phyloP scores from a whole-genome alignment of 148 eudicot species.

The Vaccinium corymbosum region DNA sequence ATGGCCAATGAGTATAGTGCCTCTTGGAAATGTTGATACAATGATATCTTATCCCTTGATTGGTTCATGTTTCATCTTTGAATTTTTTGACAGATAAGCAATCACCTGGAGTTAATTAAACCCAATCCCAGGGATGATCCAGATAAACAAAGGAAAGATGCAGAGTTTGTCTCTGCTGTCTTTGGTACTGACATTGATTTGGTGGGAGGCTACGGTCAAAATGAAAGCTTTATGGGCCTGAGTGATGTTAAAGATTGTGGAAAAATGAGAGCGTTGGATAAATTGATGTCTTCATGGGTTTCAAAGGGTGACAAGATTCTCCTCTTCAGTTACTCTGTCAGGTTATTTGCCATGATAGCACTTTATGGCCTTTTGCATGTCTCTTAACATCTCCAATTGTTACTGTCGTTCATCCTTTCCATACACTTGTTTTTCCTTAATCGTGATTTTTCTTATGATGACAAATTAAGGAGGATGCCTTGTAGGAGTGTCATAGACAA shows the following conservation, averaged over 20 bases:
- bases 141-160: slow-evolving; percentile 82
- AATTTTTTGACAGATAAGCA: slow-evolving; percentile 64
- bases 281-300: slow-evolving; percentile 75
- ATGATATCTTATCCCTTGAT: neutral
- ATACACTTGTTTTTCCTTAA: neutral
- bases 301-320: slow-evolving; percentile 84
- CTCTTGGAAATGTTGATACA: neutral
- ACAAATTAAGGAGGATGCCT: neutral
- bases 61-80: slow-evolving; percentile 17
- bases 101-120: slow-evolving; percentile 93
- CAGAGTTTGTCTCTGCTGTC: slow-evolving; percentile 74
- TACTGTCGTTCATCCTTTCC: neutral
- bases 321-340: slow-evolving; percentile 90
- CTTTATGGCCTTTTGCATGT: slow-evolving; percentile 13
- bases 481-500: neutral
- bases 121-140: slow-evolving; percentile 87
- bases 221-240: slow-evolving; percentile 84
- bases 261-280: slow-evolving; percentile 91
- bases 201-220: slow-evolving; percentile 65
- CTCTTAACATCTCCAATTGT: neutral
- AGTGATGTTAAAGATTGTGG: slow-evolving; percentile 92
- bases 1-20: neutral
- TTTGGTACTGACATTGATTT: slow-evolving; percentile 76
- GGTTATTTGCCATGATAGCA: slow-evolving; percentile 38
- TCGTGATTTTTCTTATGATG: neutral